Conservation (phyloP, 208 protist genomes). For the Hexamita inflata region DNA sequence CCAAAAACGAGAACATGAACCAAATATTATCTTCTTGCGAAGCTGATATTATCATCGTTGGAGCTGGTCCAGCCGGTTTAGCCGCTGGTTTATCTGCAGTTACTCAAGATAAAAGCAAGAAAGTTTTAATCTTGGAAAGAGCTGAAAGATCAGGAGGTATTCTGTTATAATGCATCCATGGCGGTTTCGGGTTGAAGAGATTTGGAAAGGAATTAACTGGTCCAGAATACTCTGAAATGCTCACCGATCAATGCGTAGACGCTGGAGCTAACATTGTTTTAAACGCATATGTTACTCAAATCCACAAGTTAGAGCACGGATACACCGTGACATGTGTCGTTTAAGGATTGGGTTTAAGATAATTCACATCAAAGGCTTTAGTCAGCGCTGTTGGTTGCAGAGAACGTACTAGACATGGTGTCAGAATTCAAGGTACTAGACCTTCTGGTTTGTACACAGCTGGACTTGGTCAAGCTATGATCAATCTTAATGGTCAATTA, state of each 20-base stretch:
- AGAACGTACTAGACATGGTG: conserved; percentile 5
- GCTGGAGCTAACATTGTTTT: background rate
- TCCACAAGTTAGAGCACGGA: background rate
- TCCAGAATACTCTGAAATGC: conserved; percentile 31
- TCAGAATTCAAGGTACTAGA: conserved; percentile 28
- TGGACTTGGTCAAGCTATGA: conserved; percentile 23
- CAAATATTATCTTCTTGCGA: too few species aligned
- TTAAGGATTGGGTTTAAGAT: background rate
- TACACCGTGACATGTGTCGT: background rate
- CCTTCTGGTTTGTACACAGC: conserved; percentile 30
- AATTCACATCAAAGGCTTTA: background rate
- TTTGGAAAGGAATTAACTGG: conserved; percentile 25
- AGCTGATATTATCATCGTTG: conserved; percentile 34
- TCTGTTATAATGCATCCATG: conserved; percentile 29
- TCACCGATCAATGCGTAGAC: conserved; percentile 1
- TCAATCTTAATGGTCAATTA: conserved; percentile 19
- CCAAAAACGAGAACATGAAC: too few species aligned
- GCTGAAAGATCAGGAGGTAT: conserved; percentile 8
- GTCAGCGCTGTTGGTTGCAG: conserved; percentile 25
- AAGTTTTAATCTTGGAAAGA: conserved; percentile 22
- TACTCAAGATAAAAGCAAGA: background rate
- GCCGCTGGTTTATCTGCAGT: conserved; percentile 14
- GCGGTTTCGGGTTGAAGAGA: background rate
- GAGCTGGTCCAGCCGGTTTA: conserved; percentile 33
- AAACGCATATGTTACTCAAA: conserved; percentile 29